phyloP scores from a whole-genome alignment of 139 green algal species.

The Coccomyxa sp. region DNA sequence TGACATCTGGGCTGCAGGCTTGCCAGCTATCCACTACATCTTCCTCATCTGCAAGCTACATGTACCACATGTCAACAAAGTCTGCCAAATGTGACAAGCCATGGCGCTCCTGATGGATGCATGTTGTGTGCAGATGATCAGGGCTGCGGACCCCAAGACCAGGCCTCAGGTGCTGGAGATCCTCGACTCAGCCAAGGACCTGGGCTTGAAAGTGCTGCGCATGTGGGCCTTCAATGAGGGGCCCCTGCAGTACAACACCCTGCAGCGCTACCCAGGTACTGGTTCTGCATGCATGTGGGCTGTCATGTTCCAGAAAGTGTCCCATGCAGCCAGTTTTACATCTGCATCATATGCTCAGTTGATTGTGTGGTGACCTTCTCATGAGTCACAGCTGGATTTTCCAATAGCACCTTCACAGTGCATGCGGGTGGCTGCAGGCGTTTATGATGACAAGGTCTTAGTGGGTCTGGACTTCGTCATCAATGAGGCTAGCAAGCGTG shows the following conservation, averaged over 20 bases:
- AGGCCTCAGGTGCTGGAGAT: conserved; percentile 3
- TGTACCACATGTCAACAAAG: too few species aligned
- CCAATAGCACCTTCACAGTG: too few species aligned
- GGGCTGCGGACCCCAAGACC: background rate
- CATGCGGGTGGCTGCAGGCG: background rate
- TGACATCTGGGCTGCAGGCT: too few species aligned
- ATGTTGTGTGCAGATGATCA: background rate
- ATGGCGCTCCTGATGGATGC: background rate
- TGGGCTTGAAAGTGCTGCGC: conserved; percentile 19
- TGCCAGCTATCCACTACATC: too few species aligned
- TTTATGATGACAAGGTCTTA: background rate
- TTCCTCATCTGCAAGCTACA: too few species aligned
- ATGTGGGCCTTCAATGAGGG: conserved; percentile 19
- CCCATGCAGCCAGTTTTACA: too few species aligned
- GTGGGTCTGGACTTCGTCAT: background rate
- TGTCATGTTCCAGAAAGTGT: too few species aligned
- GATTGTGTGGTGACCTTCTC: too few species aligned
- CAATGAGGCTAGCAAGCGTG: conserved; percentile 21
- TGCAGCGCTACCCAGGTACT: conserved; percentile 10
- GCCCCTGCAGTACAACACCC: background rate
- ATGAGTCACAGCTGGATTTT: too few species aligned
- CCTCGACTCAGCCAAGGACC: conserved; percentile 7
- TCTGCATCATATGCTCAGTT: too few species aligned
- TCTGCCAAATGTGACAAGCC: background rate
- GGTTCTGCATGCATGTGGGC: background rate